These are phyloP conservation scores for Colletotrichum higginsianum DNA, from an alignment of 2,329 filamentous ascomycete species.

Conservation along the genomic window DNA sequence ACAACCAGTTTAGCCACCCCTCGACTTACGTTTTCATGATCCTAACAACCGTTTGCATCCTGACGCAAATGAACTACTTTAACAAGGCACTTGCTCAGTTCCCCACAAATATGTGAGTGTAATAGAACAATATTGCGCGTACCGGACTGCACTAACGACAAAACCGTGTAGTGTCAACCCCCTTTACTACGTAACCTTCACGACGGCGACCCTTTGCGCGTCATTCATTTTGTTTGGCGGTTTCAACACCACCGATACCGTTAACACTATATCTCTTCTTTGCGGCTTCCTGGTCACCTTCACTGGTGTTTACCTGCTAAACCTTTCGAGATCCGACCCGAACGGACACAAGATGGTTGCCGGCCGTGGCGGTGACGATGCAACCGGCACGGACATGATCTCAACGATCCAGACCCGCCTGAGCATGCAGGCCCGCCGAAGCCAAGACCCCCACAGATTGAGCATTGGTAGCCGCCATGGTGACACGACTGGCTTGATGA, in stretches of 20 bases:
- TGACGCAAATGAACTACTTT: constrained; percentile 99
- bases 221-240: constrained; percentile 97
- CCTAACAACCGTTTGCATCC: constrained; percentile 90
- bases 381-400: constrained; percentile 91
- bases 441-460: constrained; percentile 72
- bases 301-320: constrained; percentile 93
- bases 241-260: constrained; percentile 93
- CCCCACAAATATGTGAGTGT: constrained; percentile 92
- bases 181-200: constrained; percentile 97
- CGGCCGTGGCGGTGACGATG: constrained; percentile 76
- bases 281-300: constrained; percentile 97
- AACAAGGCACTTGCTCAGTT: constrained; percentile 99
- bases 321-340: constrained; percentile 93
- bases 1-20: constrained; percentile 95
- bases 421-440: constrained; percentile 92
- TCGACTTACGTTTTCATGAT: constrained; percentile 99
- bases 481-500: constrained; percentile 87
- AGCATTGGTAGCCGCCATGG: constrained; percentile 75
- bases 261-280: constrained; percentile 92
- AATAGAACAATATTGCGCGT: neutral
- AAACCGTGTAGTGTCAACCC: constrained; percentile 82
- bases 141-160: constrained; percentile 21
- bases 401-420: constrained; percentile 90
- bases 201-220: constrained; percentile 91
- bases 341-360: constrained; percentile 79